phyloP scores from a whole-genome alignment of 352 stramenopile species.

The Synura sp. region DNA sequence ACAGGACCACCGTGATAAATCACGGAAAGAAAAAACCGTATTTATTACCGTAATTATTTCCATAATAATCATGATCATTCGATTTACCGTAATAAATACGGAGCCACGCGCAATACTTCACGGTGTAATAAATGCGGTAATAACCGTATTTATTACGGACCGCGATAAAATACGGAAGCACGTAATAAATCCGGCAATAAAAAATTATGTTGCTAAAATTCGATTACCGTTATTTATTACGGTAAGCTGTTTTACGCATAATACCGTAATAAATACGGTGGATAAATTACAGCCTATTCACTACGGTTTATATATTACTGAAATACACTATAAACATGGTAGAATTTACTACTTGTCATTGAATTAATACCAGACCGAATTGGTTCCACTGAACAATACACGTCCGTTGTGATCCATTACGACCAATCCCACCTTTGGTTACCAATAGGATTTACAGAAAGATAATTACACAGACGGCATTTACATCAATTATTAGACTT shows the following conservation, averaged over 20 bases:
- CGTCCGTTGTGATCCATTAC: constrained; percentile 11
- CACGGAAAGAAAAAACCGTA: too few relatives aligned
- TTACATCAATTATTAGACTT: constrained; percentile 29
- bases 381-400: constrained; percentile 17
- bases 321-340: constrained; percentile 22
- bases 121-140: too few relatives aligned
- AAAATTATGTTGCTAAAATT: constrained; percentile 19
- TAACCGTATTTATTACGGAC: constrained; percentile 26
- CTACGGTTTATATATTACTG: too few relatives aligned
- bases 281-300: too few relatives aligned
- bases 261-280: too few relatives aligned
- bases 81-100: too few relatives aligned
- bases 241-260: too few relatives aligned
- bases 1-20: too few relatives aligned
- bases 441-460: constrained; percentile 27
- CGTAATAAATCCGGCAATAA: constrained; percentile 24
- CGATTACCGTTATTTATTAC: not conserved
- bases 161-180: constrained; percentile 11
- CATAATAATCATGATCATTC: too few relatives aligned
- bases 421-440: constrained; percentile 13
- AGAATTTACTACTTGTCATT: constrained; percentile 18
- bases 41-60: too few relatives aligned
- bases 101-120: too few relatives aligned
- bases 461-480: constrained; percentile 26
- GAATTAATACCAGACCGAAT: too few relatives aligned